phyloP scores from a whole-genome alignment of 73 alveolate species.

The Tetrahymena malaccensis region DNA sequence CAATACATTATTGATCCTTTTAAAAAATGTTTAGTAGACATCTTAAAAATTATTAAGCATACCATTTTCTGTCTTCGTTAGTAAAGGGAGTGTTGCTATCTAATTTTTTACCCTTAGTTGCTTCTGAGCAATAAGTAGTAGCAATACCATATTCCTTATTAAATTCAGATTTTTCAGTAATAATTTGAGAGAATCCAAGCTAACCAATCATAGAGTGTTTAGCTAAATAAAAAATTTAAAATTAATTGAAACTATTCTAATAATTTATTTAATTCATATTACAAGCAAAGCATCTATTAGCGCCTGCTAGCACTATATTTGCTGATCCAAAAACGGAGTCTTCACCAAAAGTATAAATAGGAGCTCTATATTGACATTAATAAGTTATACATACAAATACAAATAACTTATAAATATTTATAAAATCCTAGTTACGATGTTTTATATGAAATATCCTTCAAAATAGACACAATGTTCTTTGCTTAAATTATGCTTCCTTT shows the following conservation, averaged over 20 bases:
- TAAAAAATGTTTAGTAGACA: neutral
- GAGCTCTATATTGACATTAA: neutral
- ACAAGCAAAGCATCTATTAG: neutral
- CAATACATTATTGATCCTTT: neutral
- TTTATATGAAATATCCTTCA: neutral
- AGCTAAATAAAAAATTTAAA: neutral
- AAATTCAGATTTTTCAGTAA: neutral
- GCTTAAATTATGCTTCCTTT: neutral
- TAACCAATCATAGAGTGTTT: neutral
- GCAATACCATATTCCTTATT: neutral
- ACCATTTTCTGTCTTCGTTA: neutral
- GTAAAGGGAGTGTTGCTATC: neutral
- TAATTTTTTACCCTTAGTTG: neutral
- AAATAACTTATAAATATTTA: neutral
- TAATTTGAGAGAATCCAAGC: neutral
- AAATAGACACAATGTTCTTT: neutral
- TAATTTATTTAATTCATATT: neutral
- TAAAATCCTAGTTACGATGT: neutral
- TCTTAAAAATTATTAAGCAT: neutral
- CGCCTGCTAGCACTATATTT: neutral
- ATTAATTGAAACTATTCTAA: neutral
- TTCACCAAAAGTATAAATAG: neutral
- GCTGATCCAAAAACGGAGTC: neutral
- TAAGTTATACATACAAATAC: neutral
- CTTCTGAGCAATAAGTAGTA: neutral